Base-by-base conservation (phyloP, 441 rosid genomes). In the Flueggea neowawraea region DNA sequence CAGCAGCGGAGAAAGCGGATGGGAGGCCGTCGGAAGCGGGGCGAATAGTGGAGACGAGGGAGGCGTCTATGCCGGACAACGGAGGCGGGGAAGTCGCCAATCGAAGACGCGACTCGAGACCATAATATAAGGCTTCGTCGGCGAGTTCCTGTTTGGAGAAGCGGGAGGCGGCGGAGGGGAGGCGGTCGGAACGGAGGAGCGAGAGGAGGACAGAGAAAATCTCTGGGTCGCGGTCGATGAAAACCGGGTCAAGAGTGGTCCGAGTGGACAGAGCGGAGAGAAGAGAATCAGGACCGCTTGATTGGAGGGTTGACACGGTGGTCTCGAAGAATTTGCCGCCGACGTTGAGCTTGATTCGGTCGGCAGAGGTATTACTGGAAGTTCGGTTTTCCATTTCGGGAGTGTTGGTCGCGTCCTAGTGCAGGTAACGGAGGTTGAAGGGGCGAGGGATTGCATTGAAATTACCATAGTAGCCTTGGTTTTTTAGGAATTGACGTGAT, bases 161-260 rank as follows among this genome's bases (percentile, higher is more conserved):
- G 56, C 74, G 69, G 51, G 61, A 52, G 58, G 88, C 80, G 41
- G 84, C 71, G 60, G 98, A 82, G 11, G 95, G 96, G 41, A 90
- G 82, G 44, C 82, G 81, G 49, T 71, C 72, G 31, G 91, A 78
- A 9, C 98, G 96, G 70, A 94, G 90, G 52, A 94, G 85, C 53
- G 84, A 84, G 59, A 94, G 95, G 54, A 94, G 80, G 51, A 80
- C 86, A 31, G 98, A 80, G 89, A 94, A 94, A 36, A 94, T 76
- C 49, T 90, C 91, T 5, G 98, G 96, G 68, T 94, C 98, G 3
- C 98, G 97, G 74, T 94, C 98, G 57, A 90, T 80, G 73, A 94
- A 90, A 36, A 90, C 70, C 0, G 96, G 74, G 22, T 75, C 80
- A 15, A 64, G 65, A 9, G 65, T n/a, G 44, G 83, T 49, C 10